Percentiles rank a stretch among this genome's conserved stretches.
Conservation (phyloP, 2,329 filamentous ascomycete species). For the Cladorrhinum sp. region DNA sequence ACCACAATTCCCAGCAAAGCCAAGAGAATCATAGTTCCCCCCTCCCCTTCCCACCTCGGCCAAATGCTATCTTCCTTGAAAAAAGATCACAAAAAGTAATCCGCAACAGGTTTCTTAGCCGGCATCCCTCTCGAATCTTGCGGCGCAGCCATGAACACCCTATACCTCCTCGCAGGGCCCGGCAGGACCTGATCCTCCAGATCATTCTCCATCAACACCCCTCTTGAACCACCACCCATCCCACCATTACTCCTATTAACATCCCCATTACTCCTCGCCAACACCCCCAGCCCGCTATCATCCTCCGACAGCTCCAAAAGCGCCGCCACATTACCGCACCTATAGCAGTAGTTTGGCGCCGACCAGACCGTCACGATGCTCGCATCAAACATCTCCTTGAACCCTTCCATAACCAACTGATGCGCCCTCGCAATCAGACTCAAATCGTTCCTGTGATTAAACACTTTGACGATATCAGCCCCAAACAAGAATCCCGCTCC, state of each 20-base stretch:
- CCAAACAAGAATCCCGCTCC: conserved; percentile 96
- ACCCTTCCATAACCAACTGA: conserved; percentile 98
- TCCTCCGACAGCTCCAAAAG: conserved; percentile 92
- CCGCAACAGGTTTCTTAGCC: conserved; percentile 94
- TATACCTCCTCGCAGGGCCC: conserved; percentile 84
- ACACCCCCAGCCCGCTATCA: conserved; percentile 67
- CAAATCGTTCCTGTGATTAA: conserved; percentile 92
- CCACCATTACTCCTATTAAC: conserved; percentile 55
- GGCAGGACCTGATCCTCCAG: conserved; percentile 38
- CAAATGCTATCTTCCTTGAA: neutral
- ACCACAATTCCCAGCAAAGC: too few relatives aligned
- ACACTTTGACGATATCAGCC: conserved; percentile 89
- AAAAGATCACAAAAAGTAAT: conserved; percentile 77
- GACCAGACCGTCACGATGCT: conserved; percentile 99
- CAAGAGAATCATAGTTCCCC: too few relatives aligned
- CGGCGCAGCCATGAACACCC: conserved; percentile 93
- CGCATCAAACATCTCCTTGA: conserved; percentile 98
- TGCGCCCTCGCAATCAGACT: conserved; percentile 90
- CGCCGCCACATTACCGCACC: conserved; percentile 92
- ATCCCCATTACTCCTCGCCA: conserved; percentile 70
- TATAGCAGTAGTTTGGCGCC: conserved; percentile 94
- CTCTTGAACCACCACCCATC: conserved; percentile 28
- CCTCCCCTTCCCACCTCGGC: too few relatives aligned
- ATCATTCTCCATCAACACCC: conserved; percentile 49
- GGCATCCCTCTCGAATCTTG: conserved; percentile 97